These are phyloP conservation scores for Tilletiopsis washingtonensis DNA, from an alignment of 1,284 basidiomycete genomes.

Conservation along the genomic window DNA sequence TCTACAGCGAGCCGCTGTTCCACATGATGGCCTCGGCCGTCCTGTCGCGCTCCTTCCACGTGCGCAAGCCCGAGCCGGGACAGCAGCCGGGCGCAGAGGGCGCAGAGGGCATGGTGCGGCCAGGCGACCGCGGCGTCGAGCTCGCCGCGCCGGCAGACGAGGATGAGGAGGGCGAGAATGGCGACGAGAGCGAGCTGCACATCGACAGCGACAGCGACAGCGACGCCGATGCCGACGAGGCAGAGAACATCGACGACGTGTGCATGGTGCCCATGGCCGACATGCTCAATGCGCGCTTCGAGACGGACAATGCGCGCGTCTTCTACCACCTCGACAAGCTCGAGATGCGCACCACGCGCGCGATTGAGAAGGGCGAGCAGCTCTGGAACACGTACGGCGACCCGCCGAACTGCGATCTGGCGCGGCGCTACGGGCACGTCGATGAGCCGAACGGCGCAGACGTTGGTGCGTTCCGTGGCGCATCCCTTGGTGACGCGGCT, in stretches of 20 bases:
- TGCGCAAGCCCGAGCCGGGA: slow-evolving; percentile 46
- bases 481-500: too few species aligned
- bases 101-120: slow-evolving; percentile 50
- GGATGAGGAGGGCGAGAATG: slow-evolving; percentile 19
- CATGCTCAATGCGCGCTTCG: slow-evolving; percentile 54
- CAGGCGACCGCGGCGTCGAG: slow-evolving; percentile 17
- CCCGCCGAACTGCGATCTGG: slow-evolving; percentile 85
- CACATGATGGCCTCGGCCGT: slow-evolving; percentile 91
- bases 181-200: slow-evolving; percentile 14
- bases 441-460: slow-evolving; percentile 84
- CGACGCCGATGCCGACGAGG: slow-evolving; percentile 16
- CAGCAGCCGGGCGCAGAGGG: not conserved
- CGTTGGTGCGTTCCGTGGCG: slow-evolving; percentile 51
- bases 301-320: slow-evolving; percentile 56
- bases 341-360: slow-evolving; percentile 71
- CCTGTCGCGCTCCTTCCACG: slow-evolving; percentile 78
- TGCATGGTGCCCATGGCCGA: slow-evolving; percentile 97
- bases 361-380: slow-evolving; percentile 72
- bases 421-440: slow-evolving; percentile 88
- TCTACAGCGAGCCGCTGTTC: slow-evolving; percentile 68
- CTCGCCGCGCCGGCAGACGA: slow-evolving; percentile 39
- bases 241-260: slow-evolving; percentile 57
- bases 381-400: slow-evolving; percentile 81
- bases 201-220: slow-evolving; percentile 25
- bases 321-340: slow-evolving; percentile 69